Base-by-base conservation (phyloP, 192 early-diverging fungal species). In the Rhizophagus clarus region DNA sequence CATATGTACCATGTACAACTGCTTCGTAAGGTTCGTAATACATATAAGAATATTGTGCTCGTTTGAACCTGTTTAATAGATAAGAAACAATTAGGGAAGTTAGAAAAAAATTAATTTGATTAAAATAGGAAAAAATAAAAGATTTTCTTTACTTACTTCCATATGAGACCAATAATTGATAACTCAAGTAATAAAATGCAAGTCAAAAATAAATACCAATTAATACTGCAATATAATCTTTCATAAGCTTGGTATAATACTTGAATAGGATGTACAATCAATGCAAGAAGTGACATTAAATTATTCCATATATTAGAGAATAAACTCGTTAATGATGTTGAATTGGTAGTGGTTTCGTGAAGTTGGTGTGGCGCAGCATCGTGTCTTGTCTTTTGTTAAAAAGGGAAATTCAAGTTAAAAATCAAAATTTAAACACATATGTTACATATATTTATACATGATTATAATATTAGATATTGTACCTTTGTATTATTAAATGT, bases 21-120 rank as follows among this genome's bases (percentile, higher is more conserved):
- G 77, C 64, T 34, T 79, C 77, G 3, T 79, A 79, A 22, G 77
- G 77, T 22, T 79, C 77, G 22, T 22, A 8, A 32, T 78, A 78
- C 3, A 45, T 6, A 31, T 61, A 69, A 22, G 31, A 12, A 17
- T 66, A 45, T 22, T 64, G 49, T 32, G 7, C 40, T 1, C 61
- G 42, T 45, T 45, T 61, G 10, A 79, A 15, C 3, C 66, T 79
- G n/a, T 60, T 26, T 5, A 66, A 5, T 5, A 37, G 61, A 17
- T 34, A 45, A 40, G 12, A 17, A 63, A 76, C 10, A 6, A n/a
- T n/a, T n/a, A n/a, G n/a, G n/a, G n/a, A n/a, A n/a, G n/a, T n/a
- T n/a, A n/a, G n/a, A n/a, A n/a, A 63, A 20, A 31, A 5, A 75
- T 29, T 10, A 2, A 29, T 28, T 51, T 45, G 3, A 5, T 15